Conservation (phyloP, 2,329 filamentous ascomycete species). For the Pseudopyricularia cyperi region DNA sequence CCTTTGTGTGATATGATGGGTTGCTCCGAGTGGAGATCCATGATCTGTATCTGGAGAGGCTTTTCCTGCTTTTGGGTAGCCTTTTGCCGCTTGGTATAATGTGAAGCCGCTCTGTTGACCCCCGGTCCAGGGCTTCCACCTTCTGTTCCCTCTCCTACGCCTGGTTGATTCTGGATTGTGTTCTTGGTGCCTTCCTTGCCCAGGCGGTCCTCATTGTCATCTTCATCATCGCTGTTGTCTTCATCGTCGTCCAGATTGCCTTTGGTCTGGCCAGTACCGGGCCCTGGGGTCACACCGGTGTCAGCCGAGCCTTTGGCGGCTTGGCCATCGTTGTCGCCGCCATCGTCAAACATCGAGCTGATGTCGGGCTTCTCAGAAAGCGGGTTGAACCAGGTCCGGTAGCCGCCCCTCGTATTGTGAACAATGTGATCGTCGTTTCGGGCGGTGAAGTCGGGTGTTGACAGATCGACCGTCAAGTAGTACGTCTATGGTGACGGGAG, state of each 20-base stretch:
- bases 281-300: background rate
- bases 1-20: conserved; percentile 73
- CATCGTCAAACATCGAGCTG: conserved; percentile 8
- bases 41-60: conserved; percentile 51
- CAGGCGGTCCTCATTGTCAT: conserved; percentile 1
- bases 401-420: conserved; percentile 28
- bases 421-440: conserved; percentile 23
- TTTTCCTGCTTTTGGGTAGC: conserved; percentile 10
- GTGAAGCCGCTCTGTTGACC: conserved; percentile 3
- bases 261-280: background rate
- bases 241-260: background rate
- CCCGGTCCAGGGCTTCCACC: conserved; percentile 7
- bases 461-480: conserved; percentile 51
- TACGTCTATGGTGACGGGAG: conserved; percentile 33
- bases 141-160: conserved; percentile 20
- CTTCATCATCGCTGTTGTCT: conserved; percentile 5
- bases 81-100: background rate
- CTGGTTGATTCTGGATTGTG: background rate
- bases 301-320: background rate
- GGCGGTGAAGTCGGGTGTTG: conserved; percentile 42
- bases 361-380: conserved; percentile 8
- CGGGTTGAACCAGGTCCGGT: conserved; percentile 25
- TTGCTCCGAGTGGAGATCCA: conserved; percentile 65
- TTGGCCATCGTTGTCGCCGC: conserved; percentile 4
- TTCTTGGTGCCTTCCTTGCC: background rate